Conservation (phyloP, 2,329 filamentous ascomycete genomes). For the Chalaropsis thielavioides region DNA sequence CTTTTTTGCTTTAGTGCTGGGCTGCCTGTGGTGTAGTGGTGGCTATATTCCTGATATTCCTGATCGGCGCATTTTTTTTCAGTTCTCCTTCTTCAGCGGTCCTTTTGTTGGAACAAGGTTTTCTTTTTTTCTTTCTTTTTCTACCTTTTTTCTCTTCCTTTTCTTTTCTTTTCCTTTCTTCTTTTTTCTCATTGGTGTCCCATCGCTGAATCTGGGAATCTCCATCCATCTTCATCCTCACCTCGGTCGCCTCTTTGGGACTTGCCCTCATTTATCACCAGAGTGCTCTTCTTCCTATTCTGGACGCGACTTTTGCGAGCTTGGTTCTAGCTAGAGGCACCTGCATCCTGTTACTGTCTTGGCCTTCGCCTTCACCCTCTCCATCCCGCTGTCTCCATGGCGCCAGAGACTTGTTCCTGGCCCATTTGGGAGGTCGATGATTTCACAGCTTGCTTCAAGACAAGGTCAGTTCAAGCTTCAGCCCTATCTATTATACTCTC, state of each 20-base stretch:
- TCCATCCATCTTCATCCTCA: neutral
- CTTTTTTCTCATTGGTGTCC: neutral
- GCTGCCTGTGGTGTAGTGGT: neutral
- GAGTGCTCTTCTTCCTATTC: slow-evolving; percentile 2
- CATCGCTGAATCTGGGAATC: neutral
- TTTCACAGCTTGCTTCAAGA: slow-evolving; percentile 47
- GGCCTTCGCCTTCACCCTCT: neutral
- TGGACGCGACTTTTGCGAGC: neutral
- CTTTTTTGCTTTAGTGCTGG: neutral
- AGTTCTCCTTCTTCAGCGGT: neutral
- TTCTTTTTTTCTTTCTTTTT: neutral
- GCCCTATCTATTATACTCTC: neutral
- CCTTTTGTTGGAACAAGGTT: slow-evolving; percentile 1
- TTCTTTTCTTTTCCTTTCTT: neutral
- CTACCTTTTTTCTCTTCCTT: neutral
- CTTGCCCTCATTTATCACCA: neutral
- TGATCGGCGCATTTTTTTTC: neutral
- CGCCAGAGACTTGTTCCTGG: slow-evolving; percentile 26
- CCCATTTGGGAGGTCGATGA: slow-evolving; percentile 50
- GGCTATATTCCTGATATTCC: neutral
- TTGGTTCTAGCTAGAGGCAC: neutral
- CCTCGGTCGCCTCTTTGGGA: neutral
- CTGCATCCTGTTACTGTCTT: neutral
- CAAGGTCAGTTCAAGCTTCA: slow-evolving; percentile 42
- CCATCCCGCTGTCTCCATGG: slow-evolving; percentile 6